Base-by-base conservation (phyloP, 208 protist species). In the Trypanosoma brucei region DNA sequence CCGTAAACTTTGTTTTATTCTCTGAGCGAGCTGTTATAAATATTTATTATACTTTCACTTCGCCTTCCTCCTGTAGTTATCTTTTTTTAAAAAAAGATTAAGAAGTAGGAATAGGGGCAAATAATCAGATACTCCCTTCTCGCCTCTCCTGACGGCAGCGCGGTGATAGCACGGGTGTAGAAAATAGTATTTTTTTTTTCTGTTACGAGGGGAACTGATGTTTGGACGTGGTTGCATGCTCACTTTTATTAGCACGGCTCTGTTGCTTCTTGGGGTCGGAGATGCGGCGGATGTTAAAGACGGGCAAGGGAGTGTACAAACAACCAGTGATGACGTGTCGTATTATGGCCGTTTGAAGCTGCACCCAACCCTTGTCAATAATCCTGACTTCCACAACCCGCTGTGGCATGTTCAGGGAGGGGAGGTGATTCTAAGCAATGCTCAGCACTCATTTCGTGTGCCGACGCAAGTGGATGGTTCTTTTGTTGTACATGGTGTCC, bases 401-500 rank as follows among this genome's bases (percentile, higher is more conserved):
- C 72, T 88, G 30, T 81, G 84, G 75, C 64, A 63, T 55, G 59
- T 91, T 6, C 88, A 94, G 68, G 78, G 71, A 3, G 88, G 82
- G 13, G 80, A 76, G 39, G 88, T 89, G 36, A 40, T 91, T 56
- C 70, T 94, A 31, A 79, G 70, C 48, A 81, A 81, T 54, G 78
- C 69, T 13, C 55, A 78, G 35, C 42, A 64, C 11, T 72, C 55
- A 8, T 61, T 87, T 50, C 76, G 79, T 49, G 80, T 90, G 3
- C 76, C 84, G 22, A 78, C 83, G 3, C 62, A 81, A 35, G 59
- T 62, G 2, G 88, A 91, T 59, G 88, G 88, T 9, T 77, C 76
- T 22, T 94, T 94, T 62, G 81, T 87, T 30, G 73, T 76, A 3
- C 77, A 88, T 63, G 68, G 76, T 46, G 49, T 94, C 8, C 85